Percentiles rank a stretch among this genome's conserved stretches.
phyloP scores from a whole-genome alignment of 805 yeast genomes.

The Jamesozyma gamospora region DNA sequence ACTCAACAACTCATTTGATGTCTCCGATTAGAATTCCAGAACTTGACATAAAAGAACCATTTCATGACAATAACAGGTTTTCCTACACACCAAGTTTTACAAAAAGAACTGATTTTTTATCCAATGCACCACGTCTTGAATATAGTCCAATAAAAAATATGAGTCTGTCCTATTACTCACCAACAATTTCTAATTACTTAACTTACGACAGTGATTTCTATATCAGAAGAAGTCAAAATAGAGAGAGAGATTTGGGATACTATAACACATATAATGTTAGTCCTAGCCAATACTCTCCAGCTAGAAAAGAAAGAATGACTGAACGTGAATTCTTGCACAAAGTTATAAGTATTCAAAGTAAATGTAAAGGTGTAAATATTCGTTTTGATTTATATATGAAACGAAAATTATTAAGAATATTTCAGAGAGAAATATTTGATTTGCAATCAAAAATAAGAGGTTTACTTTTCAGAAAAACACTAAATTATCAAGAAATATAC shows the following conservation, averaged over 20 bases:
- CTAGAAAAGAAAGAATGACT: constrained; percentile 22
- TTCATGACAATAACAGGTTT: not conserved
- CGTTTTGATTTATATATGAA: constrained; percentile 57
- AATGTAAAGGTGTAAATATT: constrained; percentile 57
- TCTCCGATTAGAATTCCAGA: not conserved
- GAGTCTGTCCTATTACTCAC: constrained; percentile 27
- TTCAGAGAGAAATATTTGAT: constrained; percentile 38
- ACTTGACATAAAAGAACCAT: not conserved
- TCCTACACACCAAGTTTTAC: constrained; percentile 7
- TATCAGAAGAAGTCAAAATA: constrained; percentile 22
- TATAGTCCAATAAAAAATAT: constrained; percentile 21
- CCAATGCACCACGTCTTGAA: constrained; percentile 12
- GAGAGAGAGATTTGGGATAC: constrained; percentile 17
- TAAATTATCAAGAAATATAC: not conserved
- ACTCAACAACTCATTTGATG: not conserved
- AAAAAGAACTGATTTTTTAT: constrained; percentile 1
- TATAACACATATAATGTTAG: constrained; percentile 17
- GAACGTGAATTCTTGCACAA: constrained; percentile 21
- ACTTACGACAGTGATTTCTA: constrained; percentile 23
- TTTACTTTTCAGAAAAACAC: constrained; percentile 13
- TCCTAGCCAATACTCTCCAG: constrained; percentile 24
- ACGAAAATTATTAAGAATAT: constrained; percentile 49
- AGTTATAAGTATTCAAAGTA: constrained; percentile 52
- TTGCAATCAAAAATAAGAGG: constrained; percentile 49
- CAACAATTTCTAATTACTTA: constrained; percentile 21